phyloP scores from a whole-genome alignment of 2,329 filamentous ascomycete species.

The Ustilaginoidea virens region DNA sequence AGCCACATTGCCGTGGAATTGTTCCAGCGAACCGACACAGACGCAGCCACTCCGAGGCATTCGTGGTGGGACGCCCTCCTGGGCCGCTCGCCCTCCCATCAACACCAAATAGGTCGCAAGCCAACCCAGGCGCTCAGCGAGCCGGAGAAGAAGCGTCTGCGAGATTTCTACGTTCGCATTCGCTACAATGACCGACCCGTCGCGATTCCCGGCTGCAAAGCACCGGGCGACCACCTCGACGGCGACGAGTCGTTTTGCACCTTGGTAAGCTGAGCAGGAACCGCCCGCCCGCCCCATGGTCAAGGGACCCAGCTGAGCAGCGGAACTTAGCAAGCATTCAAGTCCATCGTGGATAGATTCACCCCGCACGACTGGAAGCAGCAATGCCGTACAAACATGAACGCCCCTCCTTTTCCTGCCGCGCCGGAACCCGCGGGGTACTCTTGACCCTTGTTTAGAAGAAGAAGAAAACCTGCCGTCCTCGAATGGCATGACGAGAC shows the following conservation, averaged over 20 bases:
- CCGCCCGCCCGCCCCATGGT: too few species aligned
- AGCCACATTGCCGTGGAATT: constrained; percentile 85
- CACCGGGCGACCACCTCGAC: constrained; percentile 64
- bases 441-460: constrained; percentile 14
- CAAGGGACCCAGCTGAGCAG: too few species aligned
- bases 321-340: constrained; percentile 64
- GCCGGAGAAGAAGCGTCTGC: constrained; percentile 41
- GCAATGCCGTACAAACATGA: constrained; percentile 31
- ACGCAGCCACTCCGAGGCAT: constrained; percentile 11
- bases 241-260: constrained; percentile 87
- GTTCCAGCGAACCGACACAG: constrained; percentile 42
- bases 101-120: constrained; percentile 46
- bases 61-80: constrained; percentile 13
- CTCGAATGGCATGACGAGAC: too few species aligned
- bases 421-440: constrained; percentile 35
- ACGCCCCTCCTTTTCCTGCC: constrained; percentile 27
- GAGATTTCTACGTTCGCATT: constrained; percentile 75
- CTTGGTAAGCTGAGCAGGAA: constrained; percentile 46
- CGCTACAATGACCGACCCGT: constrained; percentile 82
- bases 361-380: constrained; percentile 65
- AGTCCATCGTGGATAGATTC: constrained; percentile 78
- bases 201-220: constrained; percentile 65
- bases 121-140: constrained; percentile 37
- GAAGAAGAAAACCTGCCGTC: background rate
- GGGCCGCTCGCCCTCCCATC: constrained; percentile 16